phyloP scores from a whole-genome alignment of 73 alveolate genomes.

The Blepharisma stoltei region DNA sequence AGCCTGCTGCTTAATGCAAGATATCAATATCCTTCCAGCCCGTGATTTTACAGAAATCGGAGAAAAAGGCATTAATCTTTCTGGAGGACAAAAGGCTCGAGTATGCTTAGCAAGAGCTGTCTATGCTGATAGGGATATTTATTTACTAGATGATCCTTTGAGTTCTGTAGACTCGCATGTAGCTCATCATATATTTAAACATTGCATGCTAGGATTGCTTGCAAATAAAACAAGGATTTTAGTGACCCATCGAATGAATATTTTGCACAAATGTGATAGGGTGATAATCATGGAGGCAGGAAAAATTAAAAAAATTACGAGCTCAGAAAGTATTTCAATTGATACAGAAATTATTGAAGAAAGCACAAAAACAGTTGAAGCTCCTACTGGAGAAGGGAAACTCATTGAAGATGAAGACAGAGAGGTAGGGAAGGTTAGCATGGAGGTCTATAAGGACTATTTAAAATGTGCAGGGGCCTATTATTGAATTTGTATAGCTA shows the following conservation, averaged over 20 bases:
- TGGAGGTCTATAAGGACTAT: constrained; percentile 40
- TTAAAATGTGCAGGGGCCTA: constrained; percentile 36
- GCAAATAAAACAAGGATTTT: constrained; percentile 34
- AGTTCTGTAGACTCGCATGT: constrained; percentile 74
- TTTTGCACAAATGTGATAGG: constrained; percentile 33
- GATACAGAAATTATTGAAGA: background rate
- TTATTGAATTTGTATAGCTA: background rate
- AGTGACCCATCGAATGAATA: constrained; percentile 38
- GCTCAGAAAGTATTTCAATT: background rate
- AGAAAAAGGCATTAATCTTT: constrained; percentile 68
- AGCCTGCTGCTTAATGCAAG: constrained; percentile 51
- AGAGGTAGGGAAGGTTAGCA: constrained; percentile 40
- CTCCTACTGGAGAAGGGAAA: background rate
- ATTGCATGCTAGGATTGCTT: constrained; percentile 17
- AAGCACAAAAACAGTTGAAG: background rate
- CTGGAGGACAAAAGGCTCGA: constrained; percentile 76
- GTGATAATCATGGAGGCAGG: constrained; percentile 27
- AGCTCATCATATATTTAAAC: constrained; percentile 26
- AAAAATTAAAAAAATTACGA: background rate
- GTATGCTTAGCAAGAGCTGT: constrained; percentile 46
- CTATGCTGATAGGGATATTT: constrained; percentile 51
- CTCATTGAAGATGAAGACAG: constrained; percentile 50
- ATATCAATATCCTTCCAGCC: constrained; percentile 55
- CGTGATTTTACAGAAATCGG: constrained; percentile 78
- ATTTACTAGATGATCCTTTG: constrained; percentile 89